Conservation (phyloP, 176 grass and related monocot species). For the Avena insularis region DNA sequence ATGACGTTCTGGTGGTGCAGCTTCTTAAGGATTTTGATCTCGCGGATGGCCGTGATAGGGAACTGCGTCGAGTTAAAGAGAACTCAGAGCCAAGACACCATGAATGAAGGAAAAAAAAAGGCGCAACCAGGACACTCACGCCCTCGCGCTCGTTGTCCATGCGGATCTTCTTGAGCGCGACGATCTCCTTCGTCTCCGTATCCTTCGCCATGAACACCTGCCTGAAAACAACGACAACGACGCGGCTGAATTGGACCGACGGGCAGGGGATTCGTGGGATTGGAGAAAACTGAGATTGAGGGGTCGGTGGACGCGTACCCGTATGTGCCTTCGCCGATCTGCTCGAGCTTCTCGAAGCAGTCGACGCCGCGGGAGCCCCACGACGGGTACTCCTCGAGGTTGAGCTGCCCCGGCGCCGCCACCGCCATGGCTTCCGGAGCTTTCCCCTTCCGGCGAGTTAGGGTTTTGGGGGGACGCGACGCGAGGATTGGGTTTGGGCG, state of each 20-base stretch:
- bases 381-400: constrained; percentile 62
- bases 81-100: neutral
- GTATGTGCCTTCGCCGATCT: constrained; percentile 80
- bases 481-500: neutral
- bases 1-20: constrained; percentile 91
- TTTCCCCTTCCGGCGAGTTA: neutral
- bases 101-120: neutral
- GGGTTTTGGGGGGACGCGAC: constrained; percentile 40
- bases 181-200: constrained; percentile 74
- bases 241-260: neutral
- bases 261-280: neutral
- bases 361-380: constrained; percentile 80
- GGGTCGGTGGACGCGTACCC: constrained; percentile 47
- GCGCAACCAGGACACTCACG: neutral
- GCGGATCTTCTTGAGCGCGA: constrained; percentile 95
- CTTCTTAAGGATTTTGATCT: constrained; percentile 98
- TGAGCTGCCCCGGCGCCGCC: constrained; percentile 67
- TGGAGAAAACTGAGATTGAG: neutral
- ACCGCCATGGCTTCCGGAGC: constrained; percentile 53
- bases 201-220: constrained; percentile 98
- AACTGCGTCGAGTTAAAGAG: constrained; percentile 58
- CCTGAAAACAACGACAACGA: constrained; percentile 35
- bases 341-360: constrained; percentile 81
- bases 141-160: constrained; percentile 97
- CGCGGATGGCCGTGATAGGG: constrained; percentile 85